Evolutionary conservation across 2,329 filamentous ascomycete genomes (phyloP), one percentile per base, ranked within the genome.

Genomic region (Fusarium sp.): DNA sequence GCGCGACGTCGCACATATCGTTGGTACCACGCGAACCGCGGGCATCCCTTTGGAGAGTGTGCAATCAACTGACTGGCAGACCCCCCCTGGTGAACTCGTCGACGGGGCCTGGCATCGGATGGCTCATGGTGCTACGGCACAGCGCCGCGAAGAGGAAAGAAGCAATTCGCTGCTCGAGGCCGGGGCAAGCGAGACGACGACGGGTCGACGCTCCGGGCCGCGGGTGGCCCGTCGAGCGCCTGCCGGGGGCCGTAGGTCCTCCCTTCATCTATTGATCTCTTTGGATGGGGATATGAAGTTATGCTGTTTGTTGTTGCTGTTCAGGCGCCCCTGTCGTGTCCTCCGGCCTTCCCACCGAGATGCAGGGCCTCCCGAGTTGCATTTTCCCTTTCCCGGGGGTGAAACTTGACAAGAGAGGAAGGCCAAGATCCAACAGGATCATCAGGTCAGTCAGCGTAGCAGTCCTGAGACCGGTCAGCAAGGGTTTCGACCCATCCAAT

Each of bases 91-190:
- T 29, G 63, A 65, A 63, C 45, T 65, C 63, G 65, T 42, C 40
- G 33, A 58, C 64, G 58, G 70, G 66, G 65, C 56, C 63, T 67
- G 58, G 66, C 52, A 68, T 66, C 35, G 50, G 57, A 66, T 45
- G 40, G 62, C 40, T 64, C 64, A 31, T 63, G 56, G 74, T 71
- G 68, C 50, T 74, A 76, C 73, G 69, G 70, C 74, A 20, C 71
- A 70, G 74, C 45, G 47, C 47, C 56, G 20, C 52, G 22, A 61
- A 54, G 27, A 33, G 47, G 27, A 58, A 67, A 73, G 66, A 71
- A 73, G 75, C 73, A 78, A 79, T 77, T 79, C 74, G 70, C 70
- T 73, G 66, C 56, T 59, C 62, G 61, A 73, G 67, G 66, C 70
- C 66, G 65, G 72, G 74, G 65, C 70, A 79, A 78, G 77, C 77